These are phyloP conservation scores for Cyclaneusma minus DNA, from an alignment of 2,329 filamentous ascomycete genomes.

Conservation along the genomic window DNA sequence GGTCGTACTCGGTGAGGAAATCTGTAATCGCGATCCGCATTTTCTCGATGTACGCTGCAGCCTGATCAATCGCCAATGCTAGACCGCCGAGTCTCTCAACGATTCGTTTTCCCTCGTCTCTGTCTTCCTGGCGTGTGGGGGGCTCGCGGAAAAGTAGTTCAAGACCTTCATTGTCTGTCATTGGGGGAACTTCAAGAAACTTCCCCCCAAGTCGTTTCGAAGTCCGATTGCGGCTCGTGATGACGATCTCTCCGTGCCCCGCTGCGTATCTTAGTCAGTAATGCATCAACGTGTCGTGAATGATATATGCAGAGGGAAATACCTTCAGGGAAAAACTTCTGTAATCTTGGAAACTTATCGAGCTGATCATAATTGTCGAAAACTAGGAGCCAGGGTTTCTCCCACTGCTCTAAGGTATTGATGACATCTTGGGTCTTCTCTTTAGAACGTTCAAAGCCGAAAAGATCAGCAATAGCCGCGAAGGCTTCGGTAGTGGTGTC, in stretches of 20 bases:
- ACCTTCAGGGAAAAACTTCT: too few species aligned
- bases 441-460: not conserved
- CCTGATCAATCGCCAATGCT: slow-evolving; percentile 3
- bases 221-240: too few species aligned
- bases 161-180: not conserved
- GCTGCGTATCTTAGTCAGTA: too few species aligned
- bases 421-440: not conserved
- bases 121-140: not conserved
- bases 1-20: slow-evolving; percentile 1
- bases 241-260: too few species aligned
- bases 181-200: slow-evolving; percentile 1
- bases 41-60: slow-evolving; percentile 1
- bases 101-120: not conserved
- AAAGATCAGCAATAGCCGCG: not conserved
- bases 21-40: not conserved
- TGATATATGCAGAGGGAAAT: too few species aligned
- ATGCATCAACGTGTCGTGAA: too few species aligned
- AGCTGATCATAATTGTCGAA: slow-evolving; percentile 1
- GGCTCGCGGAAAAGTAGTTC: not conserved
- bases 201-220: too few species aligned
- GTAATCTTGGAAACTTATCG: not conserved
- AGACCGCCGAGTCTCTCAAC: slow-evolving; percentile 2
- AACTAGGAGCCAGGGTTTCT: not conserved
- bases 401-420: not conserved
- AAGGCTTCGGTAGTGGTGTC: not conserved